These are phyloP conservation scores for Daldinia loculata DNA, from an alignment of 495 filamentous ascomycete genomes.

Conservation along the genomic window DNA sequence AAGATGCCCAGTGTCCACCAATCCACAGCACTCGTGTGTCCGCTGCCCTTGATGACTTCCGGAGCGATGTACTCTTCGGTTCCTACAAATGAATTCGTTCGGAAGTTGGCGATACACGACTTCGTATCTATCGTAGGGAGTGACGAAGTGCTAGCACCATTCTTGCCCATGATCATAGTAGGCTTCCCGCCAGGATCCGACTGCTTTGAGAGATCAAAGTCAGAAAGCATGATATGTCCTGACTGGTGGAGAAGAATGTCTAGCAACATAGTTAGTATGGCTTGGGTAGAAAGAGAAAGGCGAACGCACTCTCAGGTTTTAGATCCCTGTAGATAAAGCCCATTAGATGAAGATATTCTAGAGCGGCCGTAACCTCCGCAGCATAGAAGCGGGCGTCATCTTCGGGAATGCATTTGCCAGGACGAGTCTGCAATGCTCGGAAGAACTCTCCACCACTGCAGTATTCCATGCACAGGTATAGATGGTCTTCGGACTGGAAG, in stretches of 20 bases:
- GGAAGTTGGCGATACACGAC: conserved; percentile 97
- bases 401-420: conserved; percentile 95
- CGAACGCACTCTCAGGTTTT: conserved; percentile 90
- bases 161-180: conserved; percentile 92
- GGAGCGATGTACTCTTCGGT: conserved; percentile 99
- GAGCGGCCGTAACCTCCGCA: conserved; percentile 94
- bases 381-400: conserved; percentile 98
- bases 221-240: conserved; percentile 98
- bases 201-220: conserved; percentile 98
- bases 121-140: conserved; percentile 97
- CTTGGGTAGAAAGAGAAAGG: conserved; percentile 3
- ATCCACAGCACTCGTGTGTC: conserved; percentile 96
- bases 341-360: conserved; percentile 98
- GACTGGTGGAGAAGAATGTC: conserved; percentile 98
- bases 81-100: conserved; percentile 97
- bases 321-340: conserved; percentile 98
- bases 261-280: conserved; percentile 49
- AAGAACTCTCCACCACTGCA: conserved; percentile 99
- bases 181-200: conserved; percentile 95
- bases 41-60: conserved; percentile 98
- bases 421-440: conserved; percentile 92
- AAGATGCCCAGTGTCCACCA: conserved; percentile 99
- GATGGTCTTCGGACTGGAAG: conserved; percentile 97
- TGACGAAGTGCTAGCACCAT: conserved; percentile 79
- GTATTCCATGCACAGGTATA: conserved; percentile 99